Conservation (phyloP, 768 basidiomycete species). For the Suillus variegatus region DNA sequence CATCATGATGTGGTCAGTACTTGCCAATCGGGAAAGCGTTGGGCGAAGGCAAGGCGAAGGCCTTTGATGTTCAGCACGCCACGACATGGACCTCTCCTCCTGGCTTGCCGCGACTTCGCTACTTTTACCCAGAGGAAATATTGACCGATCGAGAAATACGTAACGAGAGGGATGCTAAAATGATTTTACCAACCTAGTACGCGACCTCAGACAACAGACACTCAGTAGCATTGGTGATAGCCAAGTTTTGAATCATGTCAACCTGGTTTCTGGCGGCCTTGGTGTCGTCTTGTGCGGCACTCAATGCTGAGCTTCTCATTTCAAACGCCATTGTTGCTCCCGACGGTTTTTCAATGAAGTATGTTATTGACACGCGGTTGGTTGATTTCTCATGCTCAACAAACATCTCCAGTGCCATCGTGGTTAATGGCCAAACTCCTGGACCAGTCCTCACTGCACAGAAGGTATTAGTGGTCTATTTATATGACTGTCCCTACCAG, state of each 20-base stretch:
- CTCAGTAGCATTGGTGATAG: background rate
- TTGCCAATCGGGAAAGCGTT: background rate
- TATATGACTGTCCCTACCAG: background rate
- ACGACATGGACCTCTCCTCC: background rate
- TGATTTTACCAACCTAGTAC: background rate
- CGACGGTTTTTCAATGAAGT: slow-evolving; percentile 28
- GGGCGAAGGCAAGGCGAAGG: background rate
- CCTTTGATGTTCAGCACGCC: background rate
- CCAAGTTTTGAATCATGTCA: background rate
- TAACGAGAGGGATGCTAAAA: background rate
- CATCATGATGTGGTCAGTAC: background rate
- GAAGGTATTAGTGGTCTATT: slow-evolving; percentile 23
- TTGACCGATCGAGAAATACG: background rate
- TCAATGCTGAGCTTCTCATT: slow-evolving; percentile 23
- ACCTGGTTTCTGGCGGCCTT: slow-evolving; percentile 3
- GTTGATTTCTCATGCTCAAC: background rate
- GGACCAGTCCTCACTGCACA: slow-evolving; percentile 38
- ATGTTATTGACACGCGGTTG: background rate
- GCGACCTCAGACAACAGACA: background rate
- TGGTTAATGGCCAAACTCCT: slow-evolving; percentile 40
- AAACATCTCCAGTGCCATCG: slow-evolving; percentile 24
- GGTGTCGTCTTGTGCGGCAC: slow-evolving; percentile 15
- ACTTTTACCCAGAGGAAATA: background rate
- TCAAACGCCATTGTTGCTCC: slow-evolving; percentile 30
- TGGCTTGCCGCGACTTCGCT: background rate